Percentiles rank a stretch among this genome's conserved stretches.
phyloP scores from a whole-genome alignment of 2,329 filamentous ascomycete genomes.

The Fusarium sororula region DNA sequence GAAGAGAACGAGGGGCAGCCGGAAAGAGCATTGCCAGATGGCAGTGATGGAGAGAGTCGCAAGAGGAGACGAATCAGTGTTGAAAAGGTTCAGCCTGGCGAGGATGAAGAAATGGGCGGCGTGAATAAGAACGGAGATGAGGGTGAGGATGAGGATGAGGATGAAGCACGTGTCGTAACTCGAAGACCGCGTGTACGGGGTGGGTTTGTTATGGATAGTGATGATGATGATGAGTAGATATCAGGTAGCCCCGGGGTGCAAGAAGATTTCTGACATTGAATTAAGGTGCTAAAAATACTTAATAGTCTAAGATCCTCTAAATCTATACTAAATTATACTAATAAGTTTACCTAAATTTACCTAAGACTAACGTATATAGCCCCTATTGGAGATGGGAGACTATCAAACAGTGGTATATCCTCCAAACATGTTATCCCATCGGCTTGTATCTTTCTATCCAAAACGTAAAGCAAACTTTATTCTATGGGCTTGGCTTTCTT shows the following conservation, averaged over 20 bases:
- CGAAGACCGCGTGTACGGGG: slow-evolving; percentile 58
- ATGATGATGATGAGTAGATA: slow-evolving; percentile 58
- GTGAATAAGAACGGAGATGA: slow-evolving; percentile 42
- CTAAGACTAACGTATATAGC: neutral
- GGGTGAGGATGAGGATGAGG: slow-evolving; percentile 47
- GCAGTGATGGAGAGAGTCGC: slow-evolving; percentile 47
- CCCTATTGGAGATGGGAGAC: neutral
- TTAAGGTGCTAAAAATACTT: too few species aligned
- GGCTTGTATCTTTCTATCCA: neutral
- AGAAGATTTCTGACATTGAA: too few species aligned
- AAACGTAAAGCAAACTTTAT: neutral
- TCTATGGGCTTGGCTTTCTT: slow-evolving; percentile 15
- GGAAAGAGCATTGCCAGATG: slow-evolving; percentile 45
- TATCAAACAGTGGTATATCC: slow-evolving; percentile 18
- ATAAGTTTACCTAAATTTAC: too few species aligned
- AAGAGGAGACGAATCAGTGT: slow-evolving; percentile 51
- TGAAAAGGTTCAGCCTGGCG: slow-evolving; percentile 2
- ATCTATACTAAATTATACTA: too few species aligned
- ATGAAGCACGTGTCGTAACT: slow-evolving; percentile 40
- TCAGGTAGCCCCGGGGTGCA: neutral
- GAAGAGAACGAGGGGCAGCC: slow-evolving; percentile 29
- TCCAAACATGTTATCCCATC: neutral
- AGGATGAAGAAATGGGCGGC: slow-evolving; percentile 34
- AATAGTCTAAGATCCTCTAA: too few species aligned
- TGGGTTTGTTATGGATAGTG: slow-evolving; percentile 68